A percentile compares a stretch with the other conserved stretches of the same genome.
Evolutionary conservation across 805 yeast species (phyloP).

Genomic region (Saccharomycopsis oosterbeekiorum): DNA sequence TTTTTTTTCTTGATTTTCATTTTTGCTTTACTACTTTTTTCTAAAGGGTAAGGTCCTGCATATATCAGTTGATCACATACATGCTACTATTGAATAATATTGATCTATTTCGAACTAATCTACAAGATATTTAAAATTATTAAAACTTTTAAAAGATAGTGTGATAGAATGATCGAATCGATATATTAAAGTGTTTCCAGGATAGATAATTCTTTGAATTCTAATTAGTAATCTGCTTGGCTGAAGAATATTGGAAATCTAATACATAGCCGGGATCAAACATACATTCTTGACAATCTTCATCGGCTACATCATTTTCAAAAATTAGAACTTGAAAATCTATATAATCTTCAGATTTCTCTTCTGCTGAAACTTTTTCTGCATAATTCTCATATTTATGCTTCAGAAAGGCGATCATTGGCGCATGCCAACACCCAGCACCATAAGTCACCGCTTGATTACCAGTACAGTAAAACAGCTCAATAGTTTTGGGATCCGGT

Average conservation of each 20-base stretch:
- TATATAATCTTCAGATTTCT: conserved; percentile 39
- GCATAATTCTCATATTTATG: not conserved
- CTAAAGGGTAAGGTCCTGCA: no score
- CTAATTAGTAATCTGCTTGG: no score
- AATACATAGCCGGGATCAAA: conserved; percentile 49
- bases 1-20: no score
- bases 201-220: no score
- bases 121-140: no score
- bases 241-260: not conserved
- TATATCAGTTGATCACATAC: no score
- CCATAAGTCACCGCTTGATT: conserved; percentile 89
- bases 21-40: no score
- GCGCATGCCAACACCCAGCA: conserved; percentile 85
- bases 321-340: conserved; percentile 87
- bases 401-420: conserved; percentile 60
- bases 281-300: conserved; percentile 75
- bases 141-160: no score
- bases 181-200: no score
- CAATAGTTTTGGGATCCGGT: conserved; percentile 53
- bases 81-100: no score
- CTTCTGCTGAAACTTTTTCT: not conserved
- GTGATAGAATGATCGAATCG: no score
- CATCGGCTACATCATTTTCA: conserved; percentile 70
- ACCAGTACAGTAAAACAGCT: conserved; percentile 69
- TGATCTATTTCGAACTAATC: no score